Evolutionary conservation across 2,329 filamentous ascomycete genomes (phyloP).

Genomic region (Sarocladium brachiariae): DNA sequence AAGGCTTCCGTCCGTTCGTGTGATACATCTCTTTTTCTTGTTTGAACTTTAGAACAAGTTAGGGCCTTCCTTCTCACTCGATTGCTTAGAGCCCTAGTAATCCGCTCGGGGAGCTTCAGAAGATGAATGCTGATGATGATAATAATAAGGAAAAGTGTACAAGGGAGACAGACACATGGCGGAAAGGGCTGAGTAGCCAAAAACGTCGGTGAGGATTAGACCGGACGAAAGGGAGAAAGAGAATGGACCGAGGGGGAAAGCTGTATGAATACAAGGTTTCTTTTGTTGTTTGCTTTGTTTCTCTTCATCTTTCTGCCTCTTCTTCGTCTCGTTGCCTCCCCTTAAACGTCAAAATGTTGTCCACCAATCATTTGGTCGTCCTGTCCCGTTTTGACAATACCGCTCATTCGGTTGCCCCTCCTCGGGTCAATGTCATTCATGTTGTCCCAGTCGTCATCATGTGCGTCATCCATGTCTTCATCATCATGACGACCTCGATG

Average conservation of each 20-base stretch:
- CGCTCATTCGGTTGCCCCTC: conserved; percentile 56
- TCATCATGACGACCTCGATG: conserved; percentile 42
- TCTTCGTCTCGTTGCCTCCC: neutral
- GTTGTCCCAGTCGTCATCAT: conserved; percentile 54
- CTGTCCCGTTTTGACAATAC: conserved; percentile 50
- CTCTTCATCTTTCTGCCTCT: neutral
- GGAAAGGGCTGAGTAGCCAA: no score
- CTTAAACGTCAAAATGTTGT: conserved; percentile 57
- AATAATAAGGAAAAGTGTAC: neutral
- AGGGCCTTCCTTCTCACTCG: no score
- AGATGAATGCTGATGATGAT: no score
- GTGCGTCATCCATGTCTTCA: conserved; percentile 55
- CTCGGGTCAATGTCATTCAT: conserved; percentile 46
- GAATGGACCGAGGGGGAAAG: neutral
- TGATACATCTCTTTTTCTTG: no score
- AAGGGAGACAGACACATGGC: neutral
- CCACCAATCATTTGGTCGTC: conserved; percentile 59
- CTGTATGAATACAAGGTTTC: conserved; percentile 7
- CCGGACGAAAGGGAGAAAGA: neutral
- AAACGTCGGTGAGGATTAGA: conserved; percentile 2
- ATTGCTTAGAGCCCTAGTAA: no score
- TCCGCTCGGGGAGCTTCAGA: no score
- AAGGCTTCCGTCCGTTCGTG: no score
- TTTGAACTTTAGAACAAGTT: no score
- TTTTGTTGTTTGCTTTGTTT: neutral